phyloP scores from a whole-genome alignment of 352 stramenopile genomes.

The Globisporangium camurandrum region DNA sequence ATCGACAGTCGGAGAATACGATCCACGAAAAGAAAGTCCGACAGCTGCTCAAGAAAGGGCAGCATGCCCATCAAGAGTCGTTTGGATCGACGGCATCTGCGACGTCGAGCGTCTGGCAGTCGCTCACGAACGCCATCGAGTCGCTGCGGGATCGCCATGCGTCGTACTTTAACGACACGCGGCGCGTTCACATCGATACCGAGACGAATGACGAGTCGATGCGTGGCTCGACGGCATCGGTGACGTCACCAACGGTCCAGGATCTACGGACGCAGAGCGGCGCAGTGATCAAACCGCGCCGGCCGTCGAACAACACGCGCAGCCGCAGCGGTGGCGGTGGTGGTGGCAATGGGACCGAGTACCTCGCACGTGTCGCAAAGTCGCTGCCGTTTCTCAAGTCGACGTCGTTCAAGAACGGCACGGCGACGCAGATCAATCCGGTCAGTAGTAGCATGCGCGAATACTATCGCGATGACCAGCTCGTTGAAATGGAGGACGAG shows the following conservation, averaged over 20 bases:
- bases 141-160: not conserved
- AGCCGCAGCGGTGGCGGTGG: slow-evolving; percentile 1
- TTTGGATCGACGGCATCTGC: not conserved
- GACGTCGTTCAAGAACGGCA: slow-evolving; percentile 41
- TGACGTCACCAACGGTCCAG: not conserved
- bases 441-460: slow-evolving; percentile 39
- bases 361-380: slow-evolving; percentile 6
- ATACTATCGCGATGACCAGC: slow-evolving; percentile 35
- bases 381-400: slow-evolving; percentile 25
- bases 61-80: no score
- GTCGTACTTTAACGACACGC: slow-evolving; percentile 4
- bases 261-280: not conserved
- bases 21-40: slow-evolving; percentile 34
- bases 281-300: slow-evolving; percentile 5
- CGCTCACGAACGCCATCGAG: slow-evolving; percentile 2
- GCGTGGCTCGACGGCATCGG: no score
- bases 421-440: slow-evolving; percentile 42
- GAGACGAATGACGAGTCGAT: not conserved
- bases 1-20: slow-evolving; percentile 18
- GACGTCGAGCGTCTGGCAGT: not conserved
- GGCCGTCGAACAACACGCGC: not conserved
- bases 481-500: slow-evolving; percentile 58
- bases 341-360: no score
- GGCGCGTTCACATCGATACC: slow-evolving; percentile 6
- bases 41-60: slow-evolving; percentile 25